phyloP scores from a whole-genome alignment of 768 basidiomycete species.

The Suillus placidus region DNA sequence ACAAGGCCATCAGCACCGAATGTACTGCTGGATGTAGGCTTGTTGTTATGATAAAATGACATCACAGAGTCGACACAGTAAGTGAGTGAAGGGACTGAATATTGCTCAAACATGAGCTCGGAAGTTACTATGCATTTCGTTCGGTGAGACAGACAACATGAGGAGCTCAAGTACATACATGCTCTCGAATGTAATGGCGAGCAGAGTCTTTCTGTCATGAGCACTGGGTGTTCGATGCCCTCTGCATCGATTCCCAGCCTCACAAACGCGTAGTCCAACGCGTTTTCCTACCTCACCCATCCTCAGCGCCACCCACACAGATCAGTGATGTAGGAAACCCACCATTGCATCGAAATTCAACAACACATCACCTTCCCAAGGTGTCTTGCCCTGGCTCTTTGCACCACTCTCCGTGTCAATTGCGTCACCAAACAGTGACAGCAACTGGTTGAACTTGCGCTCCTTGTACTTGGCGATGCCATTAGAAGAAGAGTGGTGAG shows the following conservation, averaged over 20 bases:
- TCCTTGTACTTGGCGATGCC: conserved; percentile 89
- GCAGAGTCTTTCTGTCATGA: conserved; percentile 92
- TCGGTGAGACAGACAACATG: background rate
- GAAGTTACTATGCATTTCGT: conserved; percentile 71
- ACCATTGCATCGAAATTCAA: conserved; percentile 94
- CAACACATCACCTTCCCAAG: conserved; percentile 95
- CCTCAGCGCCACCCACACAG: conserved; percentile 10
- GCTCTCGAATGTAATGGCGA: conserved; percentile 89
- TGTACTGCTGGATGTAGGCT: conserved; percentile 36
- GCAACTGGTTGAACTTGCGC: conserved; percentile 75
- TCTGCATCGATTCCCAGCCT: conserved; percentile 81
- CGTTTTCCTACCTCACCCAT: conserved; percentile 72
- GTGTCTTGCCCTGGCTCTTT: conserved; percentile 72
- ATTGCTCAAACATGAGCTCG: conserved; percentile 95
- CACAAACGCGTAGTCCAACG: conserved; percentile 89
- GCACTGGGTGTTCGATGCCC: conserved; percentile 80
- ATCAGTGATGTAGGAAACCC: conserved; percentile 35
- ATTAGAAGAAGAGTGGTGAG: conserved; percentile 66
- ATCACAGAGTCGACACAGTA: conserved; percentile 91
- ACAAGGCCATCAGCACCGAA: conserved; percentile 77
- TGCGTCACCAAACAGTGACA: conserved; percentile 88
- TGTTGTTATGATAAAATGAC: conserved; percentile 86
- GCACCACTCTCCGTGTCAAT: conserved; percentile 87
- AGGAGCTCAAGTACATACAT: conserved; percentile 47
- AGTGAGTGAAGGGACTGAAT: conserved; percentile 80